Base-by-base conservation (phyloP, 1,284 basidiomycete genomes). In the Ceratobasidium sp. region DNA sequence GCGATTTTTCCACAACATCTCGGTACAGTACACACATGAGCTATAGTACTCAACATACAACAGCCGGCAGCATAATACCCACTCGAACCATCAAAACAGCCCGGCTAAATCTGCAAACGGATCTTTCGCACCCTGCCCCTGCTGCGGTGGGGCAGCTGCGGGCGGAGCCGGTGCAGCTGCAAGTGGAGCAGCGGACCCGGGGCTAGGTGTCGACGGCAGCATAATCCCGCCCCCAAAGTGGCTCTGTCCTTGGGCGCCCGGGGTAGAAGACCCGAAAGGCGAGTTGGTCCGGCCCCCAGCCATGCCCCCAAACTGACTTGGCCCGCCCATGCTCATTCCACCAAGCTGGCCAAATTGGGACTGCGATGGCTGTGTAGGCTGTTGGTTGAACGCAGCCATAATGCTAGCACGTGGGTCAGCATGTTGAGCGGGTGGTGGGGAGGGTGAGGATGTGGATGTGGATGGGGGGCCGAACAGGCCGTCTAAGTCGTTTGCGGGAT, bases 101-200 rank as follows among this genome's bases (percentile, higher is more conserved):
- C 88, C 88, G 1, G 84, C 90, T 53, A 93, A 82, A 80, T 92
- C 91, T 16, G 90, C 89, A 77, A 93, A 93, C 46, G 92, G 92
- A 80, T 93, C 91, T 78, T 91, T 92, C 28, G 86, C 85, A 59
- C 80, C 75, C 46, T 73, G 76, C 64, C 69, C 76, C 64, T 62
- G 77, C 60, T 71, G 75, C 72, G 61, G 81, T 62, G 77, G 46
- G 42, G 79, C 40, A 75, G 78, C 36, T 14, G 42, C 42, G 7
- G 56, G 56, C 7, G 56, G 56, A 12, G 56, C 4, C 30, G 28
- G 14, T 5, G 54, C 14, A 21, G 30, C 2, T 11, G 12, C 74
- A 76, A 48, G 75, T 77, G 67, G 73, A 58, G 62, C 75, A 64
- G 61, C 76, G 74, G 49, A 74, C 73, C 53, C 72, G 30, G 70